Evolutionary conservation across 345 rosid genomes (phyloP).

Genomic region (Brassica incana): DNA sequence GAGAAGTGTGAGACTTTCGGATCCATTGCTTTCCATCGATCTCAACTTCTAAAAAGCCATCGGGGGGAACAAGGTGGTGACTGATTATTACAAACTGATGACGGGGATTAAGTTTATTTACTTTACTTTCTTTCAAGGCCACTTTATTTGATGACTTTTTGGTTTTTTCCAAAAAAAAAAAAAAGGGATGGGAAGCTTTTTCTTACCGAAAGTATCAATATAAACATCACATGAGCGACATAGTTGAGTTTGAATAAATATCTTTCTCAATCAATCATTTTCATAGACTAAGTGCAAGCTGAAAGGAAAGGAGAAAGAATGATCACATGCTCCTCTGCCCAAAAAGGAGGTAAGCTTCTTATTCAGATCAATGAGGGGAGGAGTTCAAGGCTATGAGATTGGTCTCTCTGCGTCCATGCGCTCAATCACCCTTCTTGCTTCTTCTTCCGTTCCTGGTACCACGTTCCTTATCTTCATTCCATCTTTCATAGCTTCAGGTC

Average conservation of each 20-base stretch:
- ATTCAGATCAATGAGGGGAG: constrained; percentile 1
- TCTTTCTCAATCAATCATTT: background rate
- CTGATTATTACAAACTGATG: background rate
- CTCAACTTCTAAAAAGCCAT: constrained; percentile 6
- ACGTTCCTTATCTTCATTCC: constrained; percentile 73
- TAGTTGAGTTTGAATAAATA: background rate
- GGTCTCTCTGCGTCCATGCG: constrained; percentile 74
- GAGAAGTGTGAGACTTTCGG: background rate
- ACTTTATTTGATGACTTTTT: background rate
- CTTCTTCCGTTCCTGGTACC: constrained; percentile 87
- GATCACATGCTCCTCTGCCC: background rate
- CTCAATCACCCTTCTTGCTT: constrained; percentile 77
- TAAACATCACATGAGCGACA: background rate
- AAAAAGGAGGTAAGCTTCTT: background rate
- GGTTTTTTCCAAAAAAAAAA: too few species aligned
- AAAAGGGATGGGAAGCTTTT: background rate
- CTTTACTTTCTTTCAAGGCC: background rate
- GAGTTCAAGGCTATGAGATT: constrained; percentile 22
- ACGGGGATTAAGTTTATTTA: background rate
- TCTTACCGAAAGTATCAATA: background rate
- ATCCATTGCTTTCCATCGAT: constrained; percentile 35
- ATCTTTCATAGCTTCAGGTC: constrained; percentile 68
- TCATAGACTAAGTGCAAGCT: background rate
- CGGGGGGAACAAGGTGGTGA: background rate
- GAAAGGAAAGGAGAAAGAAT: background rate